Evolutionary conservation across 148 eudicot species (phyloP), one percentile per base, ranked within the genome.

Genomic region (Camellia sinensis): DNA sequence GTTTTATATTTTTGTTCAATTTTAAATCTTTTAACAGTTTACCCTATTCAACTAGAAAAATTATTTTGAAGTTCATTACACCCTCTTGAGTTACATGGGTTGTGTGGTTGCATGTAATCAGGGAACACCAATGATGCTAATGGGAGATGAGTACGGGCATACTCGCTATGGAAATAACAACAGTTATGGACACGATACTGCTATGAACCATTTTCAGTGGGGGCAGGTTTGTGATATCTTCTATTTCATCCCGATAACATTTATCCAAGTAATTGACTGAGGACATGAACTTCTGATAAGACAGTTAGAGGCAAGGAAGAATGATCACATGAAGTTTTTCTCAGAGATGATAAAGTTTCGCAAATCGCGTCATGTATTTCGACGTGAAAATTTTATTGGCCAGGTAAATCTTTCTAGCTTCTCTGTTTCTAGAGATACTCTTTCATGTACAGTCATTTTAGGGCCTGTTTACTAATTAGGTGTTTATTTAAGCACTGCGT

Each of bases 71-170:
- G 41, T 15, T 78, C 52, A 75, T 59, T 29, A 10, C 14, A 43
- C 9, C 57, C 37, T 22, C 46, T 77, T 17, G 19, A 22, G 29
- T 37, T 76, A 11, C 67, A 67, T 45, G n/a, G 54, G 63, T 60
- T 67, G 50, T 78, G 15, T 71, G 57, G 65, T 43, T 79, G 62
- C 56, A 46, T 73, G 19, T 67, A 6, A 70, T 71, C 85, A 96
- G 99, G 99, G 99, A 78, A 91, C 92, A 66, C 99, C 99, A 48
- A 93, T 96, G 99, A 93, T 96, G 98, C 91, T 96, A 66, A 93
- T 96, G 99, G 99, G 99, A 44, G 99, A 96, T 85, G 99, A 96
- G 66, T 96, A 96, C 82, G 99, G 88, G 21, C 99, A 96, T 87
- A 96, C 98, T 37, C 93, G 99, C 72, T 87, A 88, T 81, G 99